These are phyloP conservation scores for Cryptococcus sp. DNA, from an alignment of 1,284 basidiomycete species.

Conservation along the genomic window DNA sequence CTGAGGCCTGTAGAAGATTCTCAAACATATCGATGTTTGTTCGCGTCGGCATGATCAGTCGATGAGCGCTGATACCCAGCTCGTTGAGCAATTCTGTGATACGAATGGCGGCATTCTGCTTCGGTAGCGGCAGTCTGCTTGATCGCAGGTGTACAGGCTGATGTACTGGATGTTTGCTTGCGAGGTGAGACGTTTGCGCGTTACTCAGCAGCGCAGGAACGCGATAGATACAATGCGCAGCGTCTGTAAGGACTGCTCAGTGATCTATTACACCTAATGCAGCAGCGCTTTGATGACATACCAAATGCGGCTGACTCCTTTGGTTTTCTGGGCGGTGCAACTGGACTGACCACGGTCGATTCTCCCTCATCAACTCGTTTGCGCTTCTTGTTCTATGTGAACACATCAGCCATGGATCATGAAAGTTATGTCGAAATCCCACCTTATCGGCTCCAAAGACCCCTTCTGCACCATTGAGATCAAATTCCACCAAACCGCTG, in stretches of 20 bases:
- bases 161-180: conserved; percentile 57
- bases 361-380: conserved; percentile 44
- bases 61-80: conserved; percentile 68
- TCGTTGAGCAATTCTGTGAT: conserved; percentile 73
- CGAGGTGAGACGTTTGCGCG: conserved; percentile 36
- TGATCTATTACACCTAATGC: neutral
- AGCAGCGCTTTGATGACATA: conserved; percentile 10
- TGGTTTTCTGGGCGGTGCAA: conserved; percentile 37
- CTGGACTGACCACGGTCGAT: conserved; percentile 14
- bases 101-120: conserved; percentile 67
- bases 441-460: conserved; percentile 52
- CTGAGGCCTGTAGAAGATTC: conserved; percentile 68
- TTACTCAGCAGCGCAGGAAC: conserved; percentile 25
- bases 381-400: conserved; percentile 47
- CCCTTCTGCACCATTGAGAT: conserved; percentile 41
- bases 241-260: conserved; percentile 24
- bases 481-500: conserved; percentile 70
- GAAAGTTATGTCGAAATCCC: conserved; percentile 3
- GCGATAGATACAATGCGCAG: conserved; percentile 49
- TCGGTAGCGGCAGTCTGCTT: conserved; percentile 75
- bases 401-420: conserved; percentile 6
- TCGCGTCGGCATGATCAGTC: conserved; percentile 87
- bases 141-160: conserved; percentile 76
- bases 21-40: conserved; percentile 74
- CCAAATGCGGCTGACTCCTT: conserved; percentile 42